Evolutionary conservation across 1,284 basidiomycete species (phyloP).

Genomic region (Sphaerobolus stellatus): DNA sequence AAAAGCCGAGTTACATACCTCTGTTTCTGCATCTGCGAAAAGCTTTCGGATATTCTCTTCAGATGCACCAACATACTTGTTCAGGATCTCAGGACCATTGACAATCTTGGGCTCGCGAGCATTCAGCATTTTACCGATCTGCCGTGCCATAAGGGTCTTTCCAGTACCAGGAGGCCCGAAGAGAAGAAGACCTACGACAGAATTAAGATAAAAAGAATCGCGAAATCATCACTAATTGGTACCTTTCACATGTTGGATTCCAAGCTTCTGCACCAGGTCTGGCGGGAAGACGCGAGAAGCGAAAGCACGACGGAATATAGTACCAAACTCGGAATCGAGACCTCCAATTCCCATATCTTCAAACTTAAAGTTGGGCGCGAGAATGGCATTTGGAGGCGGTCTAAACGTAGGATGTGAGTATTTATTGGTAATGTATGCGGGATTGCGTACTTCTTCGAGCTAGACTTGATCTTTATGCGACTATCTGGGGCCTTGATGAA

Average conservation of each 20-base stretch:
- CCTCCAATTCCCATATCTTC: constrained; percentile 99
- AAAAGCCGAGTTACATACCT: constrained; percentile 51
- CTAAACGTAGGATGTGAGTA: constrained; percentile 38
- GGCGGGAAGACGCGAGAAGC: constrained; percentile 98
- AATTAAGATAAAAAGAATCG: not conserved
- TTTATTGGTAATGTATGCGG: not conserved
- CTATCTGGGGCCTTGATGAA: constrained; percentile 84
- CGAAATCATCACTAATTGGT: constrained; percentile 1
- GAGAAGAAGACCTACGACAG: constrained; percentile 76
- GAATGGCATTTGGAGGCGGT: constrained; percentile 90
- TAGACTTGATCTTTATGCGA: constrained; percentile 88
- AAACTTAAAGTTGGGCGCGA: constrained; percentile 99
- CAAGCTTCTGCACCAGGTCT: constrained; percentile 94
- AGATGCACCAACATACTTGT: constrained; percentile 97
- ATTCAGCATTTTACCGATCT: constrained; percentile 99
- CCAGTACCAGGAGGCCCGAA: constrained; percentile 98
- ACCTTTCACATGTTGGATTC: constrained; percentile 99
- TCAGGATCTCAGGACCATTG: constrained; percentile 97
- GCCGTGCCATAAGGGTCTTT: constrained; percentile 96
- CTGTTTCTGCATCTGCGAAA: constrained; percentile 96
- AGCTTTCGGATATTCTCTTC: constrained; percentile 99
- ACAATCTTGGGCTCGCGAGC: constrained; percentile 98
- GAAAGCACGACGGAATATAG: constrained; percentile 98
- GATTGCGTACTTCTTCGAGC: constrained; percentile 74
- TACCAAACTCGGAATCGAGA: constrained; percentile 91